Conservation (phyloP, 2,329 filamentous ascomycete genomes). For the Emericellopsis cladophorae region DNA sequence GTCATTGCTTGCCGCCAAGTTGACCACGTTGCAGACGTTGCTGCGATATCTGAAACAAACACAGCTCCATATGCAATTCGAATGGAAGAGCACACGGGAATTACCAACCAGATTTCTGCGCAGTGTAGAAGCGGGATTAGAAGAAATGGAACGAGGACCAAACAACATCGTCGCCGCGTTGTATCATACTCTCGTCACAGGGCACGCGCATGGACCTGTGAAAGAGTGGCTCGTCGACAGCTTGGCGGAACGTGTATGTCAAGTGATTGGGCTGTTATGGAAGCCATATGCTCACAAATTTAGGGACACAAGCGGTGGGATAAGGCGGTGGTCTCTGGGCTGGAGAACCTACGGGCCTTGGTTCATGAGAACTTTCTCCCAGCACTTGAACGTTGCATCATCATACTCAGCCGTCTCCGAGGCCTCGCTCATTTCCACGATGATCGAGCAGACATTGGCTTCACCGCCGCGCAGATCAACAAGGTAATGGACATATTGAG, state of each 20-base stretch:
- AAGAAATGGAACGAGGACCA: constrained; percentile 42
- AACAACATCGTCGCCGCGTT: constrained; percentile 58
- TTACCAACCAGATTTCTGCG: constrained; percentile 67
- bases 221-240: constrained; percentile 84
- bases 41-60: constrained; percentile 75
- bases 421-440: constrained; percentile 76
- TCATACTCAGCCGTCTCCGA: constrained; percentile 71
- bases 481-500: constrained; percentile 58
- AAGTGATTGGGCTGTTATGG: background rate
- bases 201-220: constrained; percentile 61
- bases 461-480: constrained; percentile 50
- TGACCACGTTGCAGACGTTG: constrained; percentile 77
- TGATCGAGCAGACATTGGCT: constrained; percentile 50
- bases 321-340: constrained; percentile 65
- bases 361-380: constrained; percentile 83
- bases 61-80: constrained; percentile 63
- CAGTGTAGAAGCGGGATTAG: constrained; percentile 64
- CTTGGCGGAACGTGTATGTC: constrained; percentile 59
- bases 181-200: constrained; percentile 76
- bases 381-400: constrained; percentile 67
- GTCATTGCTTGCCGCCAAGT: constrained; percentile 73
- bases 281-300: constrained; percentile 1
- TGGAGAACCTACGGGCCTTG: constrained; percentile 64
- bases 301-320: constrained; percentile 94
- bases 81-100: constrained; percentile 75